phyloP scores from a whole-genome alignment of 352 stramenopile genomes.

The Phytophthora multivora region DNA sequence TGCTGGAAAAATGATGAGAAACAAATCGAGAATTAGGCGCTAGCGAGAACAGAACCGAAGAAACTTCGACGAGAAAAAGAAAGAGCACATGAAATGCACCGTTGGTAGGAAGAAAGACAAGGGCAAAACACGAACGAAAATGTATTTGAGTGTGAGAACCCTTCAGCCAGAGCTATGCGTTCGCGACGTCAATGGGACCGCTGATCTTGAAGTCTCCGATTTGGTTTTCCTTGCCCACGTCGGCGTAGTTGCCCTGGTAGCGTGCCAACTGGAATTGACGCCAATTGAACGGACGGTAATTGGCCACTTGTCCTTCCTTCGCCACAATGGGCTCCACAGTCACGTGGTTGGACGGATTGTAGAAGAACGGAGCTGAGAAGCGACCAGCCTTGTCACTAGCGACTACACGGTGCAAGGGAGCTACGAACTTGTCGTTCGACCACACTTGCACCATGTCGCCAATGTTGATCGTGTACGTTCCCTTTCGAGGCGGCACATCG shows the following conservation, averaged over 20 bases:
- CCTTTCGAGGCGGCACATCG: constrained; percentile 36
- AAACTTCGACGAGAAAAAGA: constrained; percentile 28
- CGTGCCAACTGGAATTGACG: constrained; percentile 66
- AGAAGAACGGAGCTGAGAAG: constrained; percentile 62
- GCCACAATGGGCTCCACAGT: constrained; percentile 62
- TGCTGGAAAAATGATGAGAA: constrained; percentile 33
- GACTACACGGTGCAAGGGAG: constrained; percentile 49
- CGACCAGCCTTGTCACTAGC: constrained; percentile 37
- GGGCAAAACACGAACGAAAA: constrained; percentile 15
- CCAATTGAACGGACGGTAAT: constrained; percentile 83
- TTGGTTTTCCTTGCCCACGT: constrained; percentile 92
- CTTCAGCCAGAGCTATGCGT: not conserved
- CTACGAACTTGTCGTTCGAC: constrained; percentile 50
- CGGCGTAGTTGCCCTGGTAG: constrained; percentile 81
- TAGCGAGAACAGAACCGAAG: constrained; percentile 28
- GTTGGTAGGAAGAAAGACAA: constrained; percentile 25
- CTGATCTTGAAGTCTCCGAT: constrained; percentile 74
- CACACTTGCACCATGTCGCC: constrained; percentile 60
- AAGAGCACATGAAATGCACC: constrained; percentile 33
- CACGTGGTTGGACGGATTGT: constrained; percentile 65
- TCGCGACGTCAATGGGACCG: constrained; percentile 12
- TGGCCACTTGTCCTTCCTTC: constrained; percentile 24
- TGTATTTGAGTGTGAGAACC: constrained; percentile 29
- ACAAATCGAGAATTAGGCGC: constrained; percentile 31
- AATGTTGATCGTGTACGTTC: constrained; percentile 53